phyloP scores from a whole-genome alignment of 345 rosid species.

The Aurinia saxatilis region DNA sequence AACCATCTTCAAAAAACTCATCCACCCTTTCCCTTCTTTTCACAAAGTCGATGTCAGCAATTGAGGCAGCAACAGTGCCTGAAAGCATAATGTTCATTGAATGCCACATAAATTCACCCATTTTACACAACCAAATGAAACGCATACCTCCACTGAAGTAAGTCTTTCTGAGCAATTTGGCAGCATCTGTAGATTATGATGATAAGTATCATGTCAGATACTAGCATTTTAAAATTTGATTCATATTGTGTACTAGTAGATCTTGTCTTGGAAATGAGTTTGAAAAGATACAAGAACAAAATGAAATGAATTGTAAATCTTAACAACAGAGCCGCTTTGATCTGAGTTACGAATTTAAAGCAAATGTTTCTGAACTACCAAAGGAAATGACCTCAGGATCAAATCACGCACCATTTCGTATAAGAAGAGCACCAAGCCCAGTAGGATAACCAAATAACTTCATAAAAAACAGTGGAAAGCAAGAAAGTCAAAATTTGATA shows the following conservation, averaged over 20 bases:
- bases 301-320: not conserved
- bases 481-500: conserved; percentile 14
- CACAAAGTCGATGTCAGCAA: conserved; percentile 93
- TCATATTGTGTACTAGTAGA: not conserved
- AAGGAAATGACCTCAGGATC: conserved; percentile 15
- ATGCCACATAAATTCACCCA: not conserved
- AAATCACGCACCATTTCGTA: conserved; percentile 57
- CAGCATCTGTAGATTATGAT: conserved; percentile 56
- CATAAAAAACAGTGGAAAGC: conserved; percentile 21
- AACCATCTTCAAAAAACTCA: conserved; percentile 91
- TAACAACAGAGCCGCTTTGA: conserved; percentile 4
- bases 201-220: conserved; percentile 9
- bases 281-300: not conserved
- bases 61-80: conserved; percentile 92
- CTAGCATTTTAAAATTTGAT: conserved; percentile 1
- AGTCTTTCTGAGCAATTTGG: conserved; percentile 71
- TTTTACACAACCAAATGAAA: not conserved
- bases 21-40: conserved; percentile 81
- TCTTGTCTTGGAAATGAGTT: conserved; percentile 9
- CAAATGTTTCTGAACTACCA: not conserved
- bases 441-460: conserved; percentile 98
- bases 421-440: conserved; percentile 94
- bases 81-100: conserved; percentile 17
- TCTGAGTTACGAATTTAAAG: not conserved
- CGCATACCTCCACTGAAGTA: conserved; percentile 94